Conservation (phyloP, 805 yeast species). For the Teunomyces barrocoloradensis region DNA sequence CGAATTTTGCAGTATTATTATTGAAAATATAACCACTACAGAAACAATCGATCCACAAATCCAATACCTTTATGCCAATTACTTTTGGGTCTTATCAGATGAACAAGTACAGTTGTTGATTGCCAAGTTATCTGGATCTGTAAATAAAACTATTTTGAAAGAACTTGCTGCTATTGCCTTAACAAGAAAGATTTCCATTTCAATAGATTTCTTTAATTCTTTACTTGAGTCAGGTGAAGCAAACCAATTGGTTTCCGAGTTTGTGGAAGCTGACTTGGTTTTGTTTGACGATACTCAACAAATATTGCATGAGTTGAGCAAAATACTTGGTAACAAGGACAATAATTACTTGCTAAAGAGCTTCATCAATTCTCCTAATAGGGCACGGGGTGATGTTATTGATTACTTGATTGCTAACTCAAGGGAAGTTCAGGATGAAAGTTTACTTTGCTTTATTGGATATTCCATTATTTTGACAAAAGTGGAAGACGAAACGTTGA, state of each 20-base stretch:
- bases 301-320: slow-evolving; percentile 5
- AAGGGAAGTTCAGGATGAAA: slow-evolving; percentile 11
- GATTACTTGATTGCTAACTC: slow-evolving; percentile 11
- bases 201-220: background rate
- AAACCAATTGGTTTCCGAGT: slow-evolving; percentile 6
- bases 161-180: slow-evolving; percentile 4
- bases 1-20: slow-evolving; percentile 12
- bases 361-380: slow-evolving; percentile 10
- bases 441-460: slow-evolving; percentile 17
- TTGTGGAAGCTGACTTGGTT: slow-evolving; percentile 11
- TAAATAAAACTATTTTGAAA: slow-evolving; percentile 2
- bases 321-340: slow-evolving; percentile 5
- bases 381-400: slow-evolving; percentile 4
- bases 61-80: slow-evolving; percentile 17
- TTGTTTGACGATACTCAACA: slow-evolving; percentile 5
- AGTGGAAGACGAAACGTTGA: slow-evolving; percentile 1
- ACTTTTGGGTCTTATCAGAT: slow-evolving; percentile 25
- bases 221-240: background rate
- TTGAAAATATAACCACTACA: slow-evolving; percentile 3
- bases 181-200: slow-evolving; percentile 1
- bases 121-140: background rate
- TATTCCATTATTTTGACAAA: slow-evolving; percentile 12
- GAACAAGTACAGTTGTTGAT: slow-evolving; percentile 16
- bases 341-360: slow-evolving; percentile 14
- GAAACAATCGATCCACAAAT: slow-evolving; percentile 5